Evolutionary conservation across 129 eudicot genomes (phyloP).

Genomic region (Arctium lappa): DNA sequence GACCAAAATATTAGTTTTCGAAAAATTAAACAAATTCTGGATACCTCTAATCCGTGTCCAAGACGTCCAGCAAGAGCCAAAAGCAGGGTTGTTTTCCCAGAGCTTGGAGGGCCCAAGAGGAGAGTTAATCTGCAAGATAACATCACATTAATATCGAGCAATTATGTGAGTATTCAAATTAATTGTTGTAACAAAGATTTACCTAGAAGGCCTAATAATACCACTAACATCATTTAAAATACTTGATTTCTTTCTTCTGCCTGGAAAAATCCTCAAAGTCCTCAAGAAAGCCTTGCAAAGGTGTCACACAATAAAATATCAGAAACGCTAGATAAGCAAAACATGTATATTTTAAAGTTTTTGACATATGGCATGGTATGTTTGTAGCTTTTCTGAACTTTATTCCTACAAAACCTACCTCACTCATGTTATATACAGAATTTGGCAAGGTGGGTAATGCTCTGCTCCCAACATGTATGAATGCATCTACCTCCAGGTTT

Average conservation of each 20-base stretch:
- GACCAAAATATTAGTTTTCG: background rate
- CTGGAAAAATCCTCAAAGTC: conserved; percentile 55
- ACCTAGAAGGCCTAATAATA: conserved; percentile 82
- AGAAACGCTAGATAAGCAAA: conserved; percentile 3
- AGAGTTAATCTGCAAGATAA: conserved; percentile 64
- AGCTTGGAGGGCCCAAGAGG: conserved; percentile 95
- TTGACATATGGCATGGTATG: background rate
- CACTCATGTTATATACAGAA: conserved; percentile 73
- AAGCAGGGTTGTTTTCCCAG: conserved; percentile 89
- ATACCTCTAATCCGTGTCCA: conserved; percentile 61
- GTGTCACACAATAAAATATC: conserved; percentile 7
- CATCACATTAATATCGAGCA: background rate
- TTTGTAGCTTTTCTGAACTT: background rate
- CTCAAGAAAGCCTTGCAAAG: conserved; percentile 61
- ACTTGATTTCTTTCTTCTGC: conserved; percentile 54
- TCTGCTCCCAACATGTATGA: conserved; percentile 86
- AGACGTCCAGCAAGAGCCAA: conserved; percentile 93
- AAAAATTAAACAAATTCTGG: background rate
- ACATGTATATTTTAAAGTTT: background rate
- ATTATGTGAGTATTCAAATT: background rate
- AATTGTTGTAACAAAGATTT: conserved; percentile 8
- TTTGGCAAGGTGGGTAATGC: conserved; percentile 94
- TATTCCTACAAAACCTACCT: conserved; percentile 42
- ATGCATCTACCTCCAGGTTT: conserved; percentile 69
- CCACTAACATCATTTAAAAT: conserved; percentile 70